Percentiles rank a stretch among this genome's conserved stretches.
Conservation (phyloP, 208 protist genomes). For the Acanthamoeba quina region DNA sequence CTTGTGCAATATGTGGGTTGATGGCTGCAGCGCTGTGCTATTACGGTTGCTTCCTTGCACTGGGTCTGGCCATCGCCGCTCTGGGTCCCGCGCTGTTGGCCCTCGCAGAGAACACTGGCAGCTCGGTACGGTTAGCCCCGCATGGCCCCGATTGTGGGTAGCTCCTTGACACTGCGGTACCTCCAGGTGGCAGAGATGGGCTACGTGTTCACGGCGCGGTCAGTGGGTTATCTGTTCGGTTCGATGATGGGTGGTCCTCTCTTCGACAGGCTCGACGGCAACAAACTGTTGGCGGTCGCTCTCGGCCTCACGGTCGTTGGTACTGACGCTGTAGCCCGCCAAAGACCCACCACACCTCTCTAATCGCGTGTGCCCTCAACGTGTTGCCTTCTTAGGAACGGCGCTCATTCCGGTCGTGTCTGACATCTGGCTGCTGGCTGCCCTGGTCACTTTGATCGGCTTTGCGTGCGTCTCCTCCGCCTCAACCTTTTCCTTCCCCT, state of each 20-base stretch:
- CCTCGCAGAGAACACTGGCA: slow-evolving; percentile 40
- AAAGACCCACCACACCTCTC: too few species aligned
- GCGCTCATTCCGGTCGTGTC: slow-evolving; percentile 59
- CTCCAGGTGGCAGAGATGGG: slow-evolving; percentile 13
- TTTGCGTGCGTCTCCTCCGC: not conserved
- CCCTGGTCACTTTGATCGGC: slow-evolving; percentile 14
- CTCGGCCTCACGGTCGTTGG: slow-evolving; percentile 30
- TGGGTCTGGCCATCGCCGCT: slow-evolving; percentile 50
- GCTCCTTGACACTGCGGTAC: not conserved
- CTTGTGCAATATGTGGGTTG: too few species aligned
- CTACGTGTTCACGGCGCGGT: slow-evolving; percentile 52
- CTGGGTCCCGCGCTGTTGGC: slow-evolving; percentile 37
- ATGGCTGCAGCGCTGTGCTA: slow-evolving; percentile 30
- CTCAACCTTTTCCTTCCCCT: not conserved
- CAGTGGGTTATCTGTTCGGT: slow-evolving; percentile 49
- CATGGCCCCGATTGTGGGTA: not conserved
- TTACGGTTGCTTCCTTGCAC: slow-evolving; percentile 25
- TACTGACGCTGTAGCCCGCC: not conserved
- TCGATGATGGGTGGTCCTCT: slow-evolving; percentile 64
- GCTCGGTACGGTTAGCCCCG: not conserved
- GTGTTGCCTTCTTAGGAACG: not conserved
- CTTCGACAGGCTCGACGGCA: slow-evolving; percentile 58
- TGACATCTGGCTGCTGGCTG: slow-evolving; percentile 30
- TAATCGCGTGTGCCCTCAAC: too few species aligned
- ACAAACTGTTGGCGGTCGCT: slow-evolving; percentile 39